Evolutionary conservation across 202 grass and related monocot species (phyloP), one percentile per base, ranked within the genome.

Genomic region (Musa balbisiana): DNA sequence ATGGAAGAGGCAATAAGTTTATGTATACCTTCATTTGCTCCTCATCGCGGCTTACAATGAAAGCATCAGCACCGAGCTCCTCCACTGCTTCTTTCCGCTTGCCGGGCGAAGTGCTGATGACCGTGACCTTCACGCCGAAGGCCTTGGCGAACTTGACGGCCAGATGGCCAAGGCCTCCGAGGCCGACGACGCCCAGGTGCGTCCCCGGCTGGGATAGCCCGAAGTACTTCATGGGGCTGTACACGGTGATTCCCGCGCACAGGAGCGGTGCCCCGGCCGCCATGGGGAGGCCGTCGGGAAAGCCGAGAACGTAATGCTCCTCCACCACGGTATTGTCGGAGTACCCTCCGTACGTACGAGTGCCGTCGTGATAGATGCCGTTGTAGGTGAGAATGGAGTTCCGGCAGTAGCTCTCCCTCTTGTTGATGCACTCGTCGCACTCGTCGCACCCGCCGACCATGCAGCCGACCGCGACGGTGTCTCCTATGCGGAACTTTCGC

Each of bases 161-260:
- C 43, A 71, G 6, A 51, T 71, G 68, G 68, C 68, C 68, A 3
- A 71, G 27, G 29, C 67, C 67, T 0, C 67, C 67, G 3, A 69
- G 68, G 12, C 68, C 68, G 27, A 71, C 68, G 3, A 71, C 68
- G 17, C 43, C 68, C 9, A 71, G 16, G 17, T 52, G 68, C 17
- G 11, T 71, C 16, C 68, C 68, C 2, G 17, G 49, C 68, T 22
- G 8, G 2, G 33, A 8, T 2, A 71, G 15, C 2, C 68, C 43
- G 49, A 51, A 71, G 68, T 71, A 71, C 68, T 10, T 71, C 68
- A 71, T 9, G 15, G 68, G 68, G 16, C 43, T 70, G 33, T 70
- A 70, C 15, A 70, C 67, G 33, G 67, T 70, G 67, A 51, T 70
- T 16, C 67, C 67, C 16, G 67, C 67, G 67, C 67, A 70, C 67